Evolutionary conservation across 345 rosid species (phyloP).

Genomic region (Citrus hindsii): DNA sequence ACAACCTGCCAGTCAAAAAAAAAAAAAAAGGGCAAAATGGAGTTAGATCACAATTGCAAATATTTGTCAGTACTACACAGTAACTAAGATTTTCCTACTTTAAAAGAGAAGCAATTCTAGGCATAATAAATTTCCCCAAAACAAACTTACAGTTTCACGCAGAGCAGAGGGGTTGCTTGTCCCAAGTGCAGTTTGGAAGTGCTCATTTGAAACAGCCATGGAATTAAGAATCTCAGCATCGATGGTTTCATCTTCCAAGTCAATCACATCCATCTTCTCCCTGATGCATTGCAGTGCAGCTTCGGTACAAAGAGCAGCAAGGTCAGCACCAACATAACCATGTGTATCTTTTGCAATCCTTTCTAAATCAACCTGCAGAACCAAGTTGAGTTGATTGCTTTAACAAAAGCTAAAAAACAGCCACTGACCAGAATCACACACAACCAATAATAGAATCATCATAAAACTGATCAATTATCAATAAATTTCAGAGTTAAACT

Average conservation of each 20-base stretch:
- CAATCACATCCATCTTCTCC: constrained; percentile 76
- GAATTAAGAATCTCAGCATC: constrained; percentile 70
- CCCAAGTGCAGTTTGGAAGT: constrained; percentile 69
- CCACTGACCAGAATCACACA: background rate
- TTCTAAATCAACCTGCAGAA: constrained; percentile 53
- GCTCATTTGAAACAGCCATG: constrained; percentile 68
- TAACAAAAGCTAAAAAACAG: background rate
- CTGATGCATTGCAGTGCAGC: constrained; percentile 73
- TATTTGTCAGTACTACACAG: background rate
- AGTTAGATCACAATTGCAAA: constrained; percentile 11
- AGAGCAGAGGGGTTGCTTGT: constrained; percentile 69
- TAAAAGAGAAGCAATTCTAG: background rate
- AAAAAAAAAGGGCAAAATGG: background rate
- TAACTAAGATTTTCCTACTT: background rate
- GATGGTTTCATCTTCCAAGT: constrained; percentile 61
- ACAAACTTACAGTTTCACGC: constrained; percentile 58
- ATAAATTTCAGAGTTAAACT: background rate
- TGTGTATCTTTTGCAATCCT: constrained; percentile 56
- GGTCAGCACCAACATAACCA: constrained; percentile 69
- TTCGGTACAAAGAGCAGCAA: constrained; percentile 72
- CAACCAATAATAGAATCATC: background rate
- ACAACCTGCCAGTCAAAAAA: constrained; percentile 39
- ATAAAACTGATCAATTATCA: background rate
- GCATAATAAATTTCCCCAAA: background rate
- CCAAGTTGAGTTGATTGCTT: background rate